phyloP scores from a whole-genome alignment of 768 basidiomycete genomes.

The Podaxis mareebaensis region DNA sequence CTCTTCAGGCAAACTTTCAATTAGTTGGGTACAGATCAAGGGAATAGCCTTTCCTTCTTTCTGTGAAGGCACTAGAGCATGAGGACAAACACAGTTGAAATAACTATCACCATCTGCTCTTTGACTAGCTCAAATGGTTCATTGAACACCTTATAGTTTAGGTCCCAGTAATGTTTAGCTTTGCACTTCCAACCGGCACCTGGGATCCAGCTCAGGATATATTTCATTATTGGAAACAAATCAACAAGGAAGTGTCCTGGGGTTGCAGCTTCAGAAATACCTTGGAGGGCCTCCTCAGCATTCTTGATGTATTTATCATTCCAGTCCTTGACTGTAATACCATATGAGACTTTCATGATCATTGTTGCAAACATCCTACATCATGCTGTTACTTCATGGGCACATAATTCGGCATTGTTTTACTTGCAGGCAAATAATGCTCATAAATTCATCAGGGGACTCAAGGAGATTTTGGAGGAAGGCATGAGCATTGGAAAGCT shows the following conservation, averaged over 20 bases:
- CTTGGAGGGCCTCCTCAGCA: constrained; percentile 29
- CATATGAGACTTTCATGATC: too few species aligned
- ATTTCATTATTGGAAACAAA: constrained; percentile 22
- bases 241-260: constrained; percentile 21
- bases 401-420: too few species aligned
- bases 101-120: background rate
- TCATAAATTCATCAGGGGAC: too few species aligned
- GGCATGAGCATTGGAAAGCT: background rate
- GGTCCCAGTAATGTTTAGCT: constrained; percentile 33
- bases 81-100: background rate
- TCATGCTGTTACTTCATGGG: too few species aligned
- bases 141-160: constrained; percentile 34
- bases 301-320: constrained; percentile 37
- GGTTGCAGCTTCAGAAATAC: constrained; percentile 24
- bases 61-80: background rate
- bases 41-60: constrained; percentile 6
- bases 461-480: too few species aligned
- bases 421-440: too few species aligned
- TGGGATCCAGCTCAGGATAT: constrained; percentile 41
- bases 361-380: too few species aligned
- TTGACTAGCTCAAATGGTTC: constrained; percentile 37
- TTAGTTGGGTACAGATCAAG: constrained; percentile 5
- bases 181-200: constrained; percentile 44
- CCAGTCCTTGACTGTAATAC: too few species aligned
- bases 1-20: constrained; percentile 8